Conservation (phyloP, 1,284 basidiomycete species). For the Malassezia sp. region DNA sequence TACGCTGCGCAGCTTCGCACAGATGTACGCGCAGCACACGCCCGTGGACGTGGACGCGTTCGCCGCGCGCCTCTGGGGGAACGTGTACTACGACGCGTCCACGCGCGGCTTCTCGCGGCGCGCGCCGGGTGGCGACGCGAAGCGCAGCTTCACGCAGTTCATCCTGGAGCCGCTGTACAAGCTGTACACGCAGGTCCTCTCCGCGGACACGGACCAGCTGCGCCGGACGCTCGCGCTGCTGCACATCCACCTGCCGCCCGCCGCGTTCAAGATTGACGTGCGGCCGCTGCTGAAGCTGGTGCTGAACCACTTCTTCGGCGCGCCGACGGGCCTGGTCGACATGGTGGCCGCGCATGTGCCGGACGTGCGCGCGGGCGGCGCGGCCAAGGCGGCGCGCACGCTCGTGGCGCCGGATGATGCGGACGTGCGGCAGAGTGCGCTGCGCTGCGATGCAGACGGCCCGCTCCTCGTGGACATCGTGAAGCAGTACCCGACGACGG, state of each 20-base stretch:
- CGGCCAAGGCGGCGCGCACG: conserved; percentile 55
- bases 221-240: conserved; percentile 68
- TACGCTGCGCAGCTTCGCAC: conserved; percentile 82
- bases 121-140: conserved; percentile 65
- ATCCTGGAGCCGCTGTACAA: conserved; percentile 95
- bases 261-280: conserved; percentile 97
- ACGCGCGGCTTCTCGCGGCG: conserved; percentile 78
- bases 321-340: conserved; percentile 72
- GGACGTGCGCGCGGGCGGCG: conserved; percentile 62
- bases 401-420: conserved; percentile 25
- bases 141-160: conserved; percentile 87
- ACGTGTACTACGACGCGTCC: conserved; percentile 81
- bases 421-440: conserved; percentile 58
- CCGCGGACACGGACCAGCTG: conserved; percentile 74
- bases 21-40: conserved; percentile 80
- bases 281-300: conserved; percentile 85
- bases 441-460: conserved; percentile 67
- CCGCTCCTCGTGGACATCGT: conserved; percentile 84
- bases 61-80: conserved; percentile 88
- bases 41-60: conserved; percentile 53
- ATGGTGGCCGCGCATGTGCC: conserved; percentile 82
- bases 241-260: conserved; percentile 75
- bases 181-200: conserved; percentile 82
- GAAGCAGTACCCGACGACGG: conserved; percentile 88
- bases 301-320: conserved; percentile 86